Percentiles rank a stretch among this genome's conserved stretches.
phyloP scores from a whole-genome alignment of 2,329 filamentous ascomycete species.

The Myrmaecium sp. region DNA sequence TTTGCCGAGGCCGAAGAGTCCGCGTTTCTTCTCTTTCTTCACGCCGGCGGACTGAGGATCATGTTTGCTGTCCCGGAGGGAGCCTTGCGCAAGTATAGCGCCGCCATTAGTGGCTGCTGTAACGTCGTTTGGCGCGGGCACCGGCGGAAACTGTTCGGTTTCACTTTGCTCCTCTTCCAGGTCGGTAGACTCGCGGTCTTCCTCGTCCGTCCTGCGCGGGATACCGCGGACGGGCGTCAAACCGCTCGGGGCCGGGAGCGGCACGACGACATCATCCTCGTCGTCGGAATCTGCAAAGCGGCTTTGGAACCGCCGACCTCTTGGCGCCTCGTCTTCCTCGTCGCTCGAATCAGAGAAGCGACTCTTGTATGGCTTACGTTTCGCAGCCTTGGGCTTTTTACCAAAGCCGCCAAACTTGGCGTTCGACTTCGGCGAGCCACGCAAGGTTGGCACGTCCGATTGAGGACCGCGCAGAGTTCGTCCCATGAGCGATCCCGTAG shows the following conservation, averaged over 20 bases:
- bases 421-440: background rate
- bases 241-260: slow-evolving; percentile 16
- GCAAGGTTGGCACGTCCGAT: slow-evolving; percentile 4
- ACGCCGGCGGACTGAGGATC: slow-evolving; percentile 12
- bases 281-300: slow-evolving; percentile 33
- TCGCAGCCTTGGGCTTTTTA: background rate
- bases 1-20: slow-evolving; percentile 39
- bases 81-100: slow-evolving; percentile 17
- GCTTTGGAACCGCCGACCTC: slow-evolving; percentile 23
- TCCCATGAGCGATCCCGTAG: slow-evolving; percentile 37
- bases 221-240: slow-evolving; percentile 42
- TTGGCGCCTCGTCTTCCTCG: slow-evolving; percentile 21
- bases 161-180: slow-evolving; percentile 22
- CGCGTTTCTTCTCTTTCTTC: slow-evolving; percentile 23
- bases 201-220: slow-evolving; percentile 34
- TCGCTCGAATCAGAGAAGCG: slow-evolving; percentile 61
- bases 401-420: slow-evolving; percentile 2
- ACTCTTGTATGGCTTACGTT: slow-evolving; percentile 13
- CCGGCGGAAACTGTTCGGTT: slow-evolving; percentile 15
- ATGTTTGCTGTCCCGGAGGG: slow-evolving; percentile 22
- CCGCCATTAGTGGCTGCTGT: slow-evolving; percentile 14
- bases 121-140: slow-evolving; percentile 29
- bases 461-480: slow-evolving; percentile 7
- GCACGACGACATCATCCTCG: slow-evolving; percentile 33
- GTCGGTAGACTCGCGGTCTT: slow-evolving; percentile 41